phyloP scores from a whole-genome alignment of 1,284 basidiomycete species.

The Sporisorium reilianum region DNA sequence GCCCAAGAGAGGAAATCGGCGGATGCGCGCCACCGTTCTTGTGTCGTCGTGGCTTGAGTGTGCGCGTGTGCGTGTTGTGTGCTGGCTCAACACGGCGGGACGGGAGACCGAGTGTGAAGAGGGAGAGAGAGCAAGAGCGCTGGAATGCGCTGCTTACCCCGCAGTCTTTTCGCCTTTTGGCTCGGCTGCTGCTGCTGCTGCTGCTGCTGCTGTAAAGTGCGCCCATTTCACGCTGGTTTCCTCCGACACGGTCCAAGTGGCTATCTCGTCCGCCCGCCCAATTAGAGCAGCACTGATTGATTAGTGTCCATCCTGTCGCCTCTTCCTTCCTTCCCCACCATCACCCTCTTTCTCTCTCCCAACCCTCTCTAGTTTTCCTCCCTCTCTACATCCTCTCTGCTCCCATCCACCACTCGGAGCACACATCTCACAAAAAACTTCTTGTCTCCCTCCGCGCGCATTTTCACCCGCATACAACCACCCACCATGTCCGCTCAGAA shows the following conservation, averaged over 20 bases:
- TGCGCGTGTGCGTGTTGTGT: no score
- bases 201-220: no score
- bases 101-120: no score
- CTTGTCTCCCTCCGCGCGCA: not conserved
- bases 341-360: no score
- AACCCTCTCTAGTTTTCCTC: no score
- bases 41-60: no score
- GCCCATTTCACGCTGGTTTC: no score
- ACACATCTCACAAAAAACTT: not conserved
- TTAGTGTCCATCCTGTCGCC: not conserved
- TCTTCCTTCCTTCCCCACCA: conserved; percentile 6
- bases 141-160: no score
- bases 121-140: no score
- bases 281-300: conserved; percentile 7
- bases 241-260: not conserved
- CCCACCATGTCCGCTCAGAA: conserved; percentile 46
- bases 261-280: conserved; percentile 1
- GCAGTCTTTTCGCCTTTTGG: not conserved
- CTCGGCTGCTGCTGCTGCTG: not conserved
- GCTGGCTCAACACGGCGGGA: no score
- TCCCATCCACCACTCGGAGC: not conserved
- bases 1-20: no score
- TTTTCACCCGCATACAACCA: conserved; percentile 7
- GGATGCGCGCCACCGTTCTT: no score
- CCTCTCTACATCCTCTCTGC: not conserved